A percentile compares a stretch with the other conserved stretches of the same genome.
phyloP scores from a whole-genome alignment of 257 asterid species.

The Solanum virginianum region DNA sequence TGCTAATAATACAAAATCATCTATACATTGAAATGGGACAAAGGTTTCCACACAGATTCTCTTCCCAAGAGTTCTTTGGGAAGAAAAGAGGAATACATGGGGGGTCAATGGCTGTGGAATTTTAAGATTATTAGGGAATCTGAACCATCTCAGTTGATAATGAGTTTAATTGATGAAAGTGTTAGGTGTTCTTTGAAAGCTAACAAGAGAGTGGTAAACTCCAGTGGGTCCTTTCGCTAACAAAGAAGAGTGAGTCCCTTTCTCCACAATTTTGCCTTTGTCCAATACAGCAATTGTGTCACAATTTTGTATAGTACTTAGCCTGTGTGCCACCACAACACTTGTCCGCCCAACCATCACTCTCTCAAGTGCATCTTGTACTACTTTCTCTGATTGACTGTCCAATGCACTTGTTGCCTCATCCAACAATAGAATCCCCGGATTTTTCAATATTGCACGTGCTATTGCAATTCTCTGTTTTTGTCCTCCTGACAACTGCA shows the following conservation, averaged over 20 bases:
- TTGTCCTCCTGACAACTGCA: constrained; percentile 86
- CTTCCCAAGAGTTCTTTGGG: not conserved
- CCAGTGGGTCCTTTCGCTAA: constrained; percentile 47
- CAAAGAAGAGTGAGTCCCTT: constrained; percentile 66
- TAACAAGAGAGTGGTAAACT: constrained; percentile 57
- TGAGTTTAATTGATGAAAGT: not conserved
- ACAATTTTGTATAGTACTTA: constrained; percentile 66
- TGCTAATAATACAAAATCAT: not conserved
- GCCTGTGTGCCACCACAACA: constrained; percentile 80
- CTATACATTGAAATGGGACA: not conserved
- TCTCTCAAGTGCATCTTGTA: constrained; percentile 75
- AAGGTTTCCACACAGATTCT: not conserved
- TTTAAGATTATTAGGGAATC: not conserved
- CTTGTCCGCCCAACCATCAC: constrained; percentile 82
- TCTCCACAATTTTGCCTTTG: constrained; percentile 60
- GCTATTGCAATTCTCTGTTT: constrained; percentile 85
- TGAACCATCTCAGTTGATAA: not conserved
- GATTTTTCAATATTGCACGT: constrained; percentile 62
- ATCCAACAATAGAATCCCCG: constrained; percentile 48
- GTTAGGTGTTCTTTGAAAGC: constrained; percentile 39
- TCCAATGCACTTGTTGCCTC: constrained; percentile 93
- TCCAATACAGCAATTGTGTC: constrained; percentile 63
- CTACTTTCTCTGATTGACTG: constrained; percentile 68
- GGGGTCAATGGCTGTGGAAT: not conserved
- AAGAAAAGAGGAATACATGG: not conserved